Conservation (phyloP, 129 eudicot genomes). For the Lactuca sativa region DNA sequence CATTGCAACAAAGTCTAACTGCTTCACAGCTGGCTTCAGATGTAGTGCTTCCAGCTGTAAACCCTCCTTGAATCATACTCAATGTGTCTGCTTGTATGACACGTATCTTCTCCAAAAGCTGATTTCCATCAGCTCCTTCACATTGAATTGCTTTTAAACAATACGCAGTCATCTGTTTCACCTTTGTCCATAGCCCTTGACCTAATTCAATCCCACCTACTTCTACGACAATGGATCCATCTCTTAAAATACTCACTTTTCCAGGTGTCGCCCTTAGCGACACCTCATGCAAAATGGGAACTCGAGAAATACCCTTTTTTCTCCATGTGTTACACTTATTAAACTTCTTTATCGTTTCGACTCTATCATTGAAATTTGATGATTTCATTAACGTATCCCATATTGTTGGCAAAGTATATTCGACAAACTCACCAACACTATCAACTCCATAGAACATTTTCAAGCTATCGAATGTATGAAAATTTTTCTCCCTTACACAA, state of each 20-base stretch:
- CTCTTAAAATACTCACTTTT: slow-evolving; percentile 74
- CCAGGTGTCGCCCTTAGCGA: slow-evolving; percentile 63
- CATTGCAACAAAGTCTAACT: slow-evolving; percentile 64
- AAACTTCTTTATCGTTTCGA: slow-evolving; percentile 41
- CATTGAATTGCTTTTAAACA: slow-evolving; percentile 60
- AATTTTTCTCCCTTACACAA: slow-evolving; percentile 54
- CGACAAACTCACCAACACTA: slow-evolving; percentile 55
- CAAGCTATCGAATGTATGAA: slow-evolving; percentile 74
- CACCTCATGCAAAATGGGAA: slow-evolving; percentile 69
- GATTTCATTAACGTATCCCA: slow-evolving; percentile 62
- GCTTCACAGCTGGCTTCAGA: slow-evolving; percentile 92
- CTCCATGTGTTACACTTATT: slow-evolving; percentile 55
- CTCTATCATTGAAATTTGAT: slow-evolving; percentile 51
- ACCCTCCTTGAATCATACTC: slow-evolving; percentile 86
- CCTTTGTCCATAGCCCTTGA: slow-evolving; percentile 97
- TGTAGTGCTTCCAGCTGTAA: slow-evolving; percentile 92
- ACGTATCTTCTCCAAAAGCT: slow-evolving; percentile 62
- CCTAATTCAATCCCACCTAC: slow-evolving; percentile 94
- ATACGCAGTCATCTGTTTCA: slow-evolving; percentile 77
- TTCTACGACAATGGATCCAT: slow-evolving; percentile 85
- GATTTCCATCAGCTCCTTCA: slow-evolving; percentile 47
- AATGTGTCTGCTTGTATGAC: slow-evolving; percentile 78
- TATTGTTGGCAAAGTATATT: slow-evolving; percentile 73
- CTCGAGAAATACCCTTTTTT: slow-evolving; percentile 81
- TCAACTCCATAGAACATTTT: slow-evolving; percentile 41